These are phyloP conservation scores for Coprinopsis marcescibilis DNA, from an alignment of 768 basidiomycete genomes.

Conservation along the genomic window DNA sequence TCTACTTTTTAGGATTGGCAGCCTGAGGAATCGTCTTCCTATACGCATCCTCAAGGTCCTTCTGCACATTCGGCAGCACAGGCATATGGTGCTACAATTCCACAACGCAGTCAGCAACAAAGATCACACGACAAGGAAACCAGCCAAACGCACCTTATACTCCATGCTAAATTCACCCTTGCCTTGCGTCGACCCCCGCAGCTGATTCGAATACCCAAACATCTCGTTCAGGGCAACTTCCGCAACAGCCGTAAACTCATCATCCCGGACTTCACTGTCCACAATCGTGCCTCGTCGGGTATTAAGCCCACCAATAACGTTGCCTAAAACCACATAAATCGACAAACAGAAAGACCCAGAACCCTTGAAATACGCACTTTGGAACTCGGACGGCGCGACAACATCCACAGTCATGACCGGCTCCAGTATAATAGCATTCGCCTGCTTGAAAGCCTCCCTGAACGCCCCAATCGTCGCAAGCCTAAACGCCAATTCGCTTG, in stretches of 20 bases:
- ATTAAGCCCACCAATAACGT: slow-evolving; percentile 92
- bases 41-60: slow-evolving; percentile 83
- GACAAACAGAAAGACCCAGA: not conserved
- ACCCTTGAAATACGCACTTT: slow-evolving; percentile 45
- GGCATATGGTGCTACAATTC: slow-evolving; percentile 69
- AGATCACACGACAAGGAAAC: slow-evolving; percentile 7
- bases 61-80: slow-evolving; percentile 81
- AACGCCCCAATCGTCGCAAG: slow-evolving; percentile 89
- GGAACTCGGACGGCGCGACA: slow-evolving; percentile 93
- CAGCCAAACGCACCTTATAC: slow-evolving; percentile 58
- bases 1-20: no score
- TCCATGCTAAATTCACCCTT: slow-evolving; percentile 89
- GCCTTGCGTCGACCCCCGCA: slow-evolving; percentile 93
- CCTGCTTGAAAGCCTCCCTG: slow-evolving; percentile 78
- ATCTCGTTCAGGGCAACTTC: slow-evolving; percentile 97
- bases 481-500: slow-evolving; percentile 93
- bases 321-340: slow-evolving; percentile 35
- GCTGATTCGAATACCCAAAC: slow-evolving; percentile 94
- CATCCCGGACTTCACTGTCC: slow-evolving; percentile 94
- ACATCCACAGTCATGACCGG: slow-evolving; percentile 99
- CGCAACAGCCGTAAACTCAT: slow-evolving; percentile 88
- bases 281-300: slow-evolving; percentile 88
- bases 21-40: slow-evolving; percentile 67
- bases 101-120: slow-evolving; percentile 7
- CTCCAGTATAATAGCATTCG: slow-evolving; percentile 80